Evolutionary conservation across 2,329 filamentous ascomycete genomes (phyloP).

Genomic region (Microcera coccophila): DNA sequence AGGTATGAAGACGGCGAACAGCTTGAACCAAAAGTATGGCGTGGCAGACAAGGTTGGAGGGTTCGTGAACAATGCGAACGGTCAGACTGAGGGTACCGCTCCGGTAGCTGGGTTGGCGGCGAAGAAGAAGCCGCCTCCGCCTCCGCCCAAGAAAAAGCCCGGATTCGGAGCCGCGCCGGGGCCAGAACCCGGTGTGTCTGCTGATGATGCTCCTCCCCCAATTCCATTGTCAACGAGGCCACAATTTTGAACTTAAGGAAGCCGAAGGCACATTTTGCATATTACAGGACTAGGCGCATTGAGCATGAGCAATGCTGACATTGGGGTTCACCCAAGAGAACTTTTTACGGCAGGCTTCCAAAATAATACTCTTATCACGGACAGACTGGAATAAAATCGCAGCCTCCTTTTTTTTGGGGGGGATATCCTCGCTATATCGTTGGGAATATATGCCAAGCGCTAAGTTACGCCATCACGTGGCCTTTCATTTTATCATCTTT

Average conservation of each 20-base stretch:
- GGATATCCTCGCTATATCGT: slow-evolving; percentile 23
- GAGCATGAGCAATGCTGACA: too few species aligned
- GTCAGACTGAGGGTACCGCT: slow-evolving; percentile 5
- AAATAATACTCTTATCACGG: slow-evolving; percentile 3
- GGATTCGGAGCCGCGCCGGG: slow-evolving; percentile 27
- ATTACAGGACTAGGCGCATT: neutral
- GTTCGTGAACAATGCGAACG: slow-evolving; percentile 18
- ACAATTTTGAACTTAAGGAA: slow-evolving; percentile 39
- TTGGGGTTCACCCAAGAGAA: too few species aligned
- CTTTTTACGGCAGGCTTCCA: too few species aligned
- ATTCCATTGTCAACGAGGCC: slow-evolving; percentile 51
- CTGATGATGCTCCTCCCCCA: slow-evolving; percentile 43
- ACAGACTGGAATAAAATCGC: slow-evolving; percentile 14
- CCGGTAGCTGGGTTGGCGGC: slow-evolving; percentile 22
- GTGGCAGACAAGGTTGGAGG: slow-evolving; percentile 39
- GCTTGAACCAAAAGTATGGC: slow-evolving; percentile 59
- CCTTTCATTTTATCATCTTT: slow-evolving; percentile 14
- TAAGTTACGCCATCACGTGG: slow-evolving; percentile 21
- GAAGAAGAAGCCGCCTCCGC: slow-evolving; percentile 54
- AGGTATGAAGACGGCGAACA: slow-evolving; percentile 55
- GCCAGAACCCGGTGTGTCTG: slow-evolving; percentile 8
- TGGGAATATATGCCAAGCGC: slow-evolving; percentile 19
- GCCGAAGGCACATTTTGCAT: too few species aligned
- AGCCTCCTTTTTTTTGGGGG: slow-evolving; percentile 17
- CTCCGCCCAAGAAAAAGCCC: slow-evolving; percentile 52